Percentiles rank a stretch among this genome's conserved stretches.
Evolutionary conservation across 2,329 filamentous ascomycete species (phyloP).

Genomic region (Epichloe hybrida): DNA sequence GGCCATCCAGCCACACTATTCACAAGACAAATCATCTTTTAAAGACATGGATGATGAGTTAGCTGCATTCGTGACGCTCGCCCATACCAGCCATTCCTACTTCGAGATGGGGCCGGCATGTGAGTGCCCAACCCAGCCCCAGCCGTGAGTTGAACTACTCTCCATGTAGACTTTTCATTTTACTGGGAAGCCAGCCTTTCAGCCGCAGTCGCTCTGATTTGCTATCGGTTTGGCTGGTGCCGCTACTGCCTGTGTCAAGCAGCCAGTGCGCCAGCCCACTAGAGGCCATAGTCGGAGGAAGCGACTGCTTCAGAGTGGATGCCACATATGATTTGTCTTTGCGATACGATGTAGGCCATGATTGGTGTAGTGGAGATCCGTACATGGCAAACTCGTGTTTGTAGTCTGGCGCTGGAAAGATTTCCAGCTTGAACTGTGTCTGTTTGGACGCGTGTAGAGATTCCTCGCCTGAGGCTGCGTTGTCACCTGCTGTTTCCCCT

Average conservation of each 20-base stretch:
- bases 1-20: too few species aligned
- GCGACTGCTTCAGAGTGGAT: slow-evolving; percentile 22
- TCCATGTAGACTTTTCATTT: slow-evolving; percentile 7
- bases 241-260: slow-evolving; percentile 11
- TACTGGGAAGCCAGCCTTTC: slow-evolving; percentile 13
- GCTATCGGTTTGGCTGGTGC: not conserved
- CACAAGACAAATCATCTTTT: not conserved
- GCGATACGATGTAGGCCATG: slow-evolving; percentile 26
- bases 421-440: slow-evolving; percentile 28
- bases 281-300: slow-evolving; percentile 25
- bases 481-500: not conserved
- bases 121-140: not conserved
- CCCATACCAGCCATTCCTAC: not conserved
- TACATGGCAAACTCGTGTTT: slow-evolving; percentile 24
- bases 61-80: not conserved
- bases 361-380: slow-evolving; percentile 23
- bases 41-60: not conserved
- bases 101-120: not conserved
- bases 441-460: slow-evolving; percentile 3
- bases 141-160: not conserved
- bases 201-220: slow-evolving; percentile 9
- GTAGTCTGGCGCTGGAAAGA: slow-evolving; percentile 26
- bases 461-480: not conserved
- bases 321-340: slow-evolving; percentile 22
- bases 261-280: slow-evolving; percentile 32